Evolutionary conservation across 768 basidiomycete genomes (phyloP), one percentile per base, ranked within the genome.

Genomic region (Artomyces pyxidatus): DNA sequence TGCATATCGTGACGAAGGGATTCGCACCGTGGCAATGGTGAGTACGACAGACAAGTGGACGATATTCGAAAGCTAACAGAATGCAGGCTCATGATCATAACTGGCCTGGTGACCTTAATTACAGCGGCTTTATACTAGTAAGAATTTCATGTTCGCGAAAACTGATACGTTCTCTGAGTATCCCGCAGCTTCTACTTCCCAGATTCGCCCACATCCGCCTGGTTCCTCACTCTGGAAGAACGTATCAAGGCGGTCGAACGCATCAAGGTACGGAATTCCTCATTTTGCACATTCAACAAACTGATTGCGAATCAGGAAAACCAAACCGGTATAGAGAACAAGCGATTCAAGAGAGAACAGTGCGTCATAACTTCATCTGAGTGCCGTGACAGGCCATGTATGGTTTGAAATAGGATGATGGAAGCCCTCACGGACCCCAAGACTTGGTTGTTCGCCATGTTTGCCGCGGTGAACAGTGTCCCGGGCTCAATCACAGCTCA

Each of bases 321-420:
- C 53, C 85, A 89, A 76, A 84, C 83, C 0, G 88, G 87, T 26
- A 76, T 88, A 9, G 87, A 88, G 65, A 88, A 86, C 60, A 90
- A 89, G 58, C 73, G 73, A 45, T 89, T 85, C 67, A 89, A 89
- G 68, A 77, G 71, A 46, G 82, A 86, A 30, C 87, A 89, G 85
- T 86, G 48, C 53, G 83, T 72, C 37, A 37, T n/a, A n/a, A n/a
- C n/a, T n/a, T n/a, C n/a, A n/a, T n/a, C n/a, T n/a, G n/a, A n/a
- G n/a, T n/a, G n/a, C n/a, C n/a, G n/a, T n/a, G n/a, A n/a, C n/a
- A n/a, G n/a, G n/a, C n/a, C n/a, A n/a, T n/a, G n/a, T n/a, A n/a
- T 54, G 21, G 32, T 14, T 16, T 30, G 14, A 19, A 14, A 11
- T 29, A 85, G 83, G 62, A 74, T 88, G 71, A 72, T 77, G 19